Conservation (phyloP, 805 yeast genomes). For the Metschnikowia aberdeeniae region DNA sequence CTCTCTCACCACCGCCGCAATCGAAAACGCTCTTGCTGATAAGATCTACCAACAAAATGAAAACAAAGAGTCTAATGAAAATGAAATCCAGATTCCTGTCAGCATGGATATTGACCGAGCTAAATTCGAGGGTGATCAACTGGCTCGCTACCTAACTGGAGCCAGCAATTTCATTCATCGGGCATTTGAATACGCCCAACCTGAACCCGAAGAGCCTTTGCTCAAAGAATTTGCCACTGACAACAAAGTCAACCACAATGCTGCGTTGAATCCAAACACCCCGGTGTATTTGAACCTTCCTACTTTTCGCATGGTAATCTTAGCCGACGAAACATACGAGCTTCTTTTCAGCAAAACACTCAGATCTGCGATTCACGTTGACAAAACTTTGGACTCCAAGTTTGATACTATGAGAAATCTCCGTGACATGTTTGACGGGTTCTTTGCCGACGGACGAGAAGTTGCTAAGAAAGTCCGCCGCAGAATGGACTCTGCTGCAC, state of each 20-base stretch:
- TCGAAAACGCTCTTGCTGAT: slow-evolving; percentile 67
- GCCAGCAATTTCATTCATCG: slow-evolving; percentile 83
- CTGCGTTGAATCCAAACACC: slow-evolving; percentile 74
- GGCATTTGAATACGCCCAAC: slow-evolving; percentile 86
- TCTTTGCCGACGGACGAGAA: slow-evolving; percentile 86
- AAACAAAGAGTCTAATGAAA: slow-evolving; percentile 24
- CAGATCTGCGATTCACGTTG: slow-evolving; percentile 63
- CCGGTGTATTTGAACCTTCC: slow-evolving; percentile 76
- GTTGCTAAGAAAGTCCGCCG: slow-evolving; percentile 87
- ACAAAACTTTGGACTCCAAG: slow-evolving; percentile 46
- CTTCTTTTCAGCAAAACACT: slow-evolving; percentile 70
- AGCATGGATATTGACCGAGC: slow-evolving; percentile 62
- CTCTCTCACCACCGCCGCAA: slow-evolving; percentile 53
- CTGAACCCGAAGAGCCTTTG: slow-evolving; percentile 46
- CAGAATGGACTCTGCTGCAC: slow-evolving; percentile 73
- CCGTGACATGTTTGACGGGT: slow-evolving; percentile 85
- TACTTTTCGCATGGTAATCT: slow-evolving; percentile 88
- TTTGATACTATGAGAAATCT: slow-evolving; percentile 54
- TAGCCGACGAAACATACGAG: slow-evolving; percentile 93
- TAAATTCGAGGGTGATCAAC: slow-evolving; percentile 56
- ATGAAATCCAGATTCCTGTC: slow-evolving; percentile 45
- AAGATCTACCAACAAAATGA: slow-evolving; percentile 45
- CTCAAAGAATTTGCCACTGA: slow-evolving; percentile 36
- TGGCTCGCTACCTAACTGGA: slow-evolving; percentile 79
- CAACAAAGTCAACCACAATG: slow-evolving; percentile 54